Base-by-base conservation (phyloP, 148 eudicot species). In the Silene conica region DNA sequence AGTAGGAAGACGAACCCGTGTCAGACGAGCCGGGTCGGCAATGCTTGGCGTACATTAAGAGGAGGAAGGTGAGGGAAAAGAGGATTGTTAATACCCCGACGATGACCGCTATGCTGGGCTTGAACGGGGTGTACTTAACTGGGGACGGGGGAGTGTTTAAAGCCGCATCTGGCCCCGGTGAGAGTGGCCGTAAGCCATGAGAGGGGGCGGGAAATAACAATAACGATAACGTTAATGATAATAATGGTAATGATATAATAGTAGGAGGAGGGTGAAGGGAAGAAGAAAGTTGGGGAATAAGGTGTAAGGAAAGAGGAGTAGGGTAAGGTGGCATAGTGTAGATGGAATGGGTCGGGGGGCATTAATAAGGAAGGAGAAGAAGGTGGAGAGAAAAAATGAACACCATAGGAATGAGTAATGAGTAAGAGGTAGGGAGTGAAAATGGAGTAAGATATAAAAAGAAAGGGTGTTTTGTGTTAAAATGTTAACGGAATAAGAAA, bases 31-130 rank as follows among this genome's bases (percentile, higher is more conserved):
- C 71, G 25, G 76, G 74, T 6, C 68, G 82, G 64, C 97, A 92
- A 65, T 87, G 92, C 59, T 83, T 90, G 6, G 87, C 82, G 63
- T 88, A 90, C 76, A 92, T 83, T 1, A 92, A 84, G 1, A 90
- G 59, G 8, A 90, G 79, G 57, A 90, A 87, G 0, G 91, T 88
- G 21, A 92, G 22, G 22, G 92, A 88, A 69, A 92, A 87, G 5
- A 88, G 34, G 0, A 84, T 82, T 16, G 91, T 88, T 0, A 89
- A 22, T 0, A 84, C 76, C 12, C 80, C 95, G 0, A 92, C 81
- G 1, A 89, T 64, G 2, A 84, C 82, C 10, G 88, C 89, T 1
- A 89, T 65, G 59, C 85, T 80, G 0, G 97, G 97, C 79, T 83
- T 87, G 21, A 92, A 86, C 0, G 88, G 31, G 31, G 31, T 28